These are phyloP conservation scores for Suillus bovinus DNA, from an alignment of 768 basidiomycete species.

Conservation along the genomic window DNA sequence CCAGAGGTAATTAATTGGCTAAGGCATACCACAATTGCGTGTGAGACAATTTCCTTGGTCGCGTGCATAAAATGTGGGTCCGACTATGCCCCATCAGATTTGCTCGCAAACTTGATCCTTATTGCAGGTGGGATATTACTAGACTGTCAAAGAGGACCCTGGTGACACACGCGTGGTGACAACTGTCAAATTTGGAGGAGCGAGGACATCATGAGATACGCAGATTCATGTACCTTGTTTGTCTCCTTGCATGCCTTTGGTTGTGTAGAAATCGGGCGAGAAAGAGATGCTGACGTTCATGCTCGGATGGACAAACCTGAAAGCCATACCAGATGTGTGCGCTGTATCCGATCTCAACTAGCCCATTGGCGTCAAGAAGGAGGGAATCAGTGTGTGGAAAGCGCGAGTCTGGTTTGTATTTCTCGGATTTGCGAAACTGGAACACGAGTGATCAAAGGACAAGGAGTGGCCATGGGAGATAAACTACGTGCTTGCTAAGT, in stretches of 20 bases:
- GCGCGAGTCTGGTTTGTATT: conserved; percentile 48
- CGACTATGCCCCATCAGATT: conserved; percentile 12
- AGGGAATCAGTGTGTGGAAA: conserved; percentile 50
- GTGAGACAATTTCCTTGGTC: conserved; percentile 43
- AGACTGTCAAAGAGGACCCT: conserved; percentile 11
- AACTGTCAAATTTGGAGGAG: conserved; percentile 23
- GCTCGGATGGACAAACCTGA: conserved; percentile 56
- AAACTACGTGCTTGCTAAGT: conserved; percentile 48
- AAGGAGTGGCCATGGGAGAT: not conserved
- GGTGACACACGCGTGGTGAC: conserved; percentile 10
- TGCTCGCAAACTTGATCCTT: conserved; percentile 7
- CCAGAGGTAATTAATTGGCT: conserved; percentile 21
- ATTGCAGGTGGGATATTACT: conserved; percentile 4
- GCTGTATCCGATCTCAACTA: conserved; percentile 60
- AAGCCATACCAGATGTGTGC: conserved; percentile 46
- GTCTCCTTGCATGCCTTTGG: conserved; percentile 58
- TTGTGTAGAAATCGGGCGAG: conserved; percentile 57
- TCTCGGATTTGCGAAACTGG: conserved; percentile 70
- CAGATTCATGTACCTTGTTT: conserved; percentile 49
- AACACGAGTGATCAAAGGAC: conserved; percentile 2
- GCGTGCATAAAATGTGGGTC: conserved; percentile 45
- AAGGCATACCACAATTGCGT: conserved; percentile 36
- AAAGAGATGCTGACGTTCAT: conserved; percentile 50
- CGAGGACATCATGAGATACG: conserved; percentile 23
- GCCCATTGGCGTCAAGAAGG: conserved; percentile 52